A percentile compares a stretch with the other conserved stretches of the same genome.
These are phyloP conservation scores for Phyllosticta citrichinensis DNA, from an alignment of 2,329 filamentous ascomycete genomes.

Conservation along the genomic window DNA sequence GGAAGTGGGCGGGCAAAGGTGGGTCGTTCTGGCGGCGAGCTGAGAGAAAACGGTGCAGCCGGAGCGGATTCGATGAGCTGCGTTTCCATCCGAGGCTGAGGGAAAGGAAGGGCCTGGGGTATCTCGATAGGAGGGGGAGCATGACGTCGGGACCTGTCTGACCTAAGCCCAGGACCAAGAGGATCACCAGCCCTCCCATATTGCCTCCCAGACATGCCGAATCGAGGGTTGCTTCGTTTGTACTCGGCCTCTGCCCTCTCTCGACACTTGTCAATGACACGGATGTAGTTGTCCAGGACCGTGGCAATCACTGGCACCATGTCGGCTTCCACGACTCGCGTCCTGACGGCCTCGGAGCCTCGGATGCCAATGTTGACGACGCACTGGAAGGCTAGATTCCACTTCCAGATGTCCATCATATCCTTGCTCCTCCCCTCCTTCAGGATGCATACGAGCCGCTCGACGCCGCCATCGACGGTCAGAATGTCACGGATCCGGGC, in stretches of 20 bases:
- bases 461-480: slow-evolving; percentile 96
- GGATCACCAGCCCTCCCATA: slow-evolving; percentile 32
- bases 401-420: slow-evolving; percentile 99
- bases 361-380: slow-evolving; percentile 97
- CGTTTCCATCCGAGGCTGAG: slow-evolving; percentile 38
- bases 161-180: slow-evolving; percentile 26
- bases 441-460: slow-evolving; percentile 90
- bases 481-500: slow-evolving; percentile 95
- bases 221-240: slow-evolving; percentile 45
- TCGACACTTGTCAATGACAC: slow-evolving; percentile 84
- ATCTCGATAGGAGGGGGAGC: slow-evolving; percentile 80
- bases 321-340: slow-evolving; percentile 92
- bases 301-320: slow-evolving; percentile 99
- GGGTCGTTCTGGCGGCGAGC: slow-evolving; percentile 62
- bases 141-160: slow-evolving; percentile 53
- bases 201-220: slow-evolving; percentile 28
- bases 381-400: slow-evolving; percentile 98
- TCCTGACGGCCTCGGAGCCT: slow-evolving; percentile 87
- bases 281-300: slow-evolving; percentile 96
- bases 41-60: slow-evolving; percentile 53
- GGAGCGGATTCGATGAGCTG: slow-evolving; percentile 51
- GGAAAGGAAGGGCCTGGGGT: slow-evolving; percentile 44
- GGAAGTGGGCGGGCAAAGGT: slow-evolving; percentile 50
- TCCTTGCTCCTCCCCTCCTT: slow-evolving; percentile 96
- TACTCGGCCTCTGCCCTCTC: slow-evolving; percentile 75